These are phyloP conservation scores for Trebouxiophyceae sp. DNA, from an alignment of 163 green algal genomes.

Conservation along the genomic window DNA sequence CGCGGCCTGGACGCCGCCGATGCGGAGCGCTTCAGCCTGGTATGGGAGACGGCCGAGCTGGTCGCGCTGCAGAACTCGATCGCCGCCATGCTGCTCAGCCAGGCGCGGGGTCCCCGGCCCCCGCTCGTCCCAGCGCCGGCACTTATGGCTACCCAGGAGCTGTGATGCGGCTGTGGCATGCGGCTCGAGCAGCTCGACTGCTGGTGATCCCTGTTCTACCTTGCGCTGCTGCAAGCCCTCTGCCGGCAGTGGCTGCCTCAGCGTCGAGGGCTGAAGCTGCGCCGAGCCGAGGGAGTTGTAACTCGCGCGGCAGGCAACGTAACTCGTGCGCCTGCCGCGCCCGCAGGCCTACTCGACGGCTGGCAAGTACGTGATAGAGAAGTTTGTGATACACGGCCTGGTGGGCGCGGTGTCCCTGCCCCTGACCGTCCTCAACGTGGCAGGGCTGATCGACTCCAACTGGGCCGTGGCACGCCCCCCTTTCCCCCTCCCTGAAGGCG, in stretches of 20 bases:
- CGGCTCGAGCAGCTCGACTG: too few relatives aligned
- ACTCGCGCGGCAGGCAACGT: too few relatives aligned
- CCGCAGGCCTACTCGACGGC: background rate
- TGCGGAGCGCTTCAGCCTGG: constrained; percentile 47
- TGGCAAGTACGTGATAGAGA: constrained; percentile 10
- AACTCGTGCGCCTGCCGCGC: background rate
- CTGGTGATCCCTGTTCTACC: too few relatives aligned
- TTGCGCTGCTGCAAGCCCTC: too few relatives aligned
- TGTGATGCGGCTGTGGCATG: too few relatives aligned
- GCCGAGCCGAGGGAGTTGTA: too few relatives aligned
- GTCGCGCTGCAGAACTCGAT: constrained; percentile 28
- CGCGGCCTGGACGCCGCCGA: constrained; percentile 30
- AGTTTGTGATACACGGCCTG: constrained; percentile 18
- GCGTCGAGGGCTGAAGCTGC: too few relatives aligned
- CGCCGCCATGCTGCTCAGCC: background rate
- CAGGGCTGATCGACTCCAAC: constrained; percentile 27
- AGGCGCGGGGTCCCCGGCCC: too few relatives aligned
- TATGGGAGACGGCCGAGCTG: constrained; percentile 55
- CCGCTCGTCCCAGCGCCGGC: too few relatives aligned
- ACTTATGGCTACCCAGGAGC: too few relatives aligned
- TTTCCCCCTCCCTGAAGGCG: too few relatives aligned
- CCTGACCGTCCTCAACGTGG: constrained; percentile 16
- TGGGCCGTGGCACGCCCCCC: constrained; percentile 18
- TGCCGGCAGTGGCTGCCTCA: too few relatives aligned
- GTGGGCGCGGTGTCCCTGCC: constrained; percentile 18